Evolutionary conservation across 768 basidiomycete species (phyloP).

Genomic region (Rickenella mellea): DNA sequence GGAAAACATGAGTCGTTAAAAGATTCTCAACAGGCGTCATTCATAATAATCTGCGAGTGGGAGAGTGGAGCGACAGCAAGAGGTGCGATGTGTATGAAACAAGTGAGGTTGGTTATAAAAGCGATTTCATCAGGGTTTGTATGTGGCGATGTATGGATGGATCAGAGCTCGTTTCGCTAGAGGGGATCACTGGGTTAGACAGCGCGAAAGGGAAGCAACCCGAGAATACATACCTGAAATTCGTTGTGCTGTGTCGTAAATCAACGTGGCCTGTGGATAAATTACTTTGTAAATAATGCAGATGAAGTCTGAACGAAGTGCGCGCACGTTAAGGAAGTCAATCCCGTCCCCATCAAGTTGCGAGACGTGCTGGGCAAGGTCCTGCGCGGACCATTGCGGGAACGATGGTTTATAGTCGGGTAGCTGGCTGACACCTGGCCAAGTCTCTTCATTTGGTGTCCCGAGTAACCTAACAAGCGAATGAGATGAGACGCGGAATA

Average conservation of each 20-base stretch:
- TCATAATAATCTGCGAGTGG: too few relatives aligned
- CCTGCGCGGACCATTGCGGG: conserved; percentile 85
- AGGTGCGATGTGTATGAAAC: too few relatives aligned
- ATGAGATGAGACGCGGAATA: not conserved
- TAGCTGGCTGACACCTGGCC: conserved; percentile 83
- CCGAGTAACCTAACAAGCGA: conserved; percentile 64
- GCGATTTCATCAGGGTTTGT: conserved; percentile 22
- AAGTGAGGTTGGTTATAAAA: not conserved
- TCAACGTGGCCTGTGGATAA: conserved; percentile 45
- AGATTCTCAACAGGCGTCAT: too few relatives aligned
- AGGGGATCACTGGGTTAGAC: conserved; percentile 1
- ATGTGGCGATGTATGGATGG: conserved; percentile 44
- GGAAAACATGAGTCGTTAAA: too few relatives aligned
- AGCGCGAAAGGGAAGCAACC: conserved; percentile 1
- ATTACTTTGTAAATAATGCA: too few relatives aligned
- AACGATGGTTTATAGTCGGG: conserved; percentile 97
- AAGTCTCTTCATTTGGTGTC: conserved; percentile 82
- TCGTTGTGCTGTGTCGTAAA: conserved; percentile 84
- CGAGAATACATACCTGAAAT: conserved; percentile 66
- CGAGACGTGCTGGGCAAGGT: conserved; percentile 56
- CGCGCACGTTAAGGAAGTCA: conserved; percentile 63
- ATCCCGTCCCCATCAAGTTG: conserved; percentile 70
- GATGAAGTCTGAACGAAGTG: too few relatives aligned
- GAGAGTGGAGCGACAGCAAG: too few relatives aligned
- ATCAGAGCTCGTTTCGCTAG: conserved; percentile 48